These are phyloP conservation scores for Fusarium sp. DNA, from an alignment of 2,329 filamentous ascomycete species.

Conservation along the genomic window DNA sequence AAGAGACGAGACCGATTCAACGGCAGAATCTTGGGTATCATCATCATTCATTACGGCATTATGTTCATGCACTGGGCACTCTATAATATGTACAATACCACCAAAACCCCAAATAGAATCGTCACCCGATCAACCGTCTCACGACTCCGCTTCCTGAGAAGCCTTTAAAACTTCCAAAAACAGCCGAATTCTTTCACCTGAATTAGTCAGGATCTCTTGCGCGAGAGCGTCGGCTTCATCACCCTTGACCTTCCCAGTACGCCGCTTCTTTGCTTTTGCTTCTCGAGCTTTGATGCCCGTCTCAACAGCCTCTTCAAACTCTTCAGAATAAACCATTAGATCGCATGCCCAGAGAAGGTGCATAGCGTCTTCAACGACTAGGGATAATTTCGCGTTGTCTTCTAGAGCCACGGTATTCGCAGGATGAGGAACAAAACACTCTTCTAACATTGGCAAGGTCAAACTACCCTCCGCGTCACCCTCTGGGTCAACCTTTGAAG, in stretches of 20 bases:
- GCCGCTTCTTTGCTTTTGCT: constrained; percentile 58
- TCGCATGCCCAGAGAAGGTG: constrained; percentile 59
- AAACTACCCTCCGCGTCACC: constrained; percentile 53
- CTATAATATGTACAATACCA: constrained; percentile 36
- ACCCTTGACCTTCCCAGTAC: constrained; percentile 46
- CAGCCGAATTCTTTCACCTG: constrained; percentile 55
- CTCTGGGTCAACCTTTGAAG: constrained; percentile 51
- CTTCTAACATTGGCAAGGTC: constrained; percentile 58
- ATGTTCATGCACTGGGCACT: constrained; percentile 38
- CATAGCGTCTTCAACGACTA: constrained; percentile 74
- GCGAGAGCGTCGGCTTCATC: constrained; percentile 55
- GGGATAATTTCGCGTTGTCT: constrained; percentile 78
- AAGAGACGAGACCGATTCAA: background rate
- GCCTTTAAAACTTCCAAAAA: constrained; percentile 52
- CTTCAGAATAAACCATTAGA: constrained; percentile 48
- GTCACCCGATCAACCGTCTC: background rate
- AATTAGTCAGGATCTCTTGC: constrained; percentile 56
- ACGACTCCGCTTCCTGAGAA: constrained; percentile 29
- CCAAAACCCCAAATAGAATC: background rate
- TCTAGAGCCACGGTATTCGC: constrained; percentile 69
- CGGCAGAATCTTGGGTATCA: constrained; percentile 21
- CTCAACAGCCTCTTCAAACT: constrained; percentile 54
- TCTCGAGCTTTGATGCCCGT: constrained; percentile 61
- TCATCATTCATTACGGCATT: constrained; percentile 40
- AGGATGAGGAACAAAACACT: constrained; percentile 72